Conservation (phyloP, 2,329 filamentous ascomycete genomes). For the Remersonia thermophila region DNA sequence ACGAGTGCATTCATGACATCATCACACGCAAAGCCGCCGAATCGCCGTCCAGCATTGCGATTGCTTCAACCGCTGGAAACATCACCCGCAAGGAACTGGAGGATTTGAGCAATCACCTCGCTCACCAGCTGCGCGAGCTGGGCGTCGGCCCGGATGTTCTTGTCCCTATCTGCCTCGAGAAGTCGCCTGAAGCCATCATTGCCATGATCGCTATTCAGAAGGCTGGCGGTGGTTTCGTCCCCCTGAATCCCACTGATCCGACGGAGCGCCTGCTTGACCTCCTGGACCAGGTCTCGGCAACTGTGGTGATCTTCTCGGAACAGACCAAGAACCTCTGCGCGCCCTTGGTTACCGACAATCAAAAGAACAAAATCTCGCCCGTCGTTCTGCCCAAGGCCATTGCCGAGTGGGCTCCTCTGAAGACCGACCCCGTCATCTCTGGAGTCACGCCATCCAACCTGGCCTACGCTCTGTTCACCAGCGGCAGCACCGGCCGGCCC, state of each 20-base stretch:
- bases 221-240: conserved; percentile 17
- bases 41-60: background rate
- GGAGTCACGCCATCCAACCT: conserved; percentile 1
- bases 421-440: background rate
- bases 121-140: background rate
- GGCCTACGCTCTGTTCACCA: conserved; percentile 35
- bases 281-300: background rate
- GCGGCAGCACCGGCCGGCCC: conserved; percentile 36
- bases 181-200: conserved; percentile 10
- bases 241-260: conserved; percentile 14
- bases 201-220: conserved; percentile 15
- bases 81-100: conserved; percentile 1
- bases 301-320: background rate
- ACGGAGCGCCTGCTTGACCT: conserved; percentile 1
- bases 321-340: background rate
- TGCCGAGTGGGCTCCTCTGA: too few species aligned
- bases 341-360: background rate
- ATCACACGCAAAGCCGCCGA: background rate
- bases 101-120: background rate
- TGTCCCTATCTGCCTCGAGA: conserved; percentile 13
- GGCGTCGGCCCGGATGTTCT: conserved; percentile 5
- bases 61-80: background rate
- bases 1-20: background rate
- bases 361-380: background rate
- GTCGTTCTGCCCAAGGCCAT: too few species aligned